Evolutionary conservation across 2,329 filamentous ascomycete genomes (phyloP).

Genomic region (Paradendryphiella salina): DNA sequence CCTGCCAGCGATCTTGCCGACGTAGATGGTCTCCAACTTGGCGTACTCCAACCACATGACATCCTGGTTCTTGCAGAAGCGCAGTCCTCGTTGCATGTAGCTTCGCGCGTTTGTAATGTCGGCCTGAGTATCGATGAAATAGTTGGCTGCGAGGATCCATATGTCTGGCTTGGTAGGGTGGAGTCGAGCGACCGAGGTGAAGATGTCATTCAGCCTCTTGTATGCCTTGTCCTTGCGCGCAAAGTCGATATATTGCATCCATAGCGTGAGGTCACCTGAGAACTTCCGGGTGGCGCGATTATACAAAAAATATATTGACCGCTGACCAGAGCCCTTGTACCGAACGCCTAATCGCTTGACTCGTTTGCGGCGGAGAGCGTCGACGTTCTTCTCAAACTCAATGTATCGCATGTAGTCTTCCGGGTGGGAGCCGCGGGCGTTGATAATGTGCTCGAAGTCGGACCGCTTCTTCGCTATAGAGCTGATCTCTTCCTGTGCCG

Average conservation of each 20-base stretch:
- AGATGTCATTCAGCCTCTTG: slow-evolving; percentile 63
- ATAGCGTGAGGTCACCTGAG: slow-evolving; percentile 76
- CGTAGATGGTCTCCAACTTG: slow-evolving; percentile 88
- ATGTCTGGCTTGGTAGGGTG: slow-evolving; percentile 81
- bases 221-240: slow-evolving; percentile 67
- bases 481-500: slow-evolving; percentile 76
- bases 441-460: slow-evolving; percentile 88
- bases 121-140: slow-evolving; percentile 73
- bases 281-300: slow-evolving; percentile 85
- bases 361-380: slow-evolving; percentile 78
- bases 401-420: slow-evolving; percentile 84
- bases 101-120: slow-evolving; percentile 85
- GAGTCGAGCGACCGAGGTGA: slow-evolving; percentile 74
- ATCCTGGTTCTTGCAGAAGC: slow-evolving; percentile 79
- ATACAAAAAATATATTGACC: slow-evolving; percentile 84
- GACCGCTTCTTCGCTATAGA: slow-evolving; percentile 88
- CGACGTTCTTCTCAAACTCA: slow-evolving; percentile 67
- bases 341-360: slow-evolving; percentile 79
- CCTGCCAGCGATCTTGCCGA: slow-evolving; percentile 77
- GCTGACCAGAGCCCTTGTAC: slow-evolving; percentile 70
- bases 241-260: slow-evolving; percentile 89
- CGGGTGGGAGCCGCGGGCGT: slow-evolving; percentile 72
- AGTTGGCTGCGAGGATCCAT: slow-evolving; percentile 82
- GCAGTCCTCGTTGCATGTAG: slow-evolving; percentile 84
- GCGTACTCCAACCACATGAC: slow-evolving; percentile 88